Evolutionary conservation across 2,329 filamentous ascomycete species (phyloP).

Genomic region (Aspergillus sp.): DNA sequence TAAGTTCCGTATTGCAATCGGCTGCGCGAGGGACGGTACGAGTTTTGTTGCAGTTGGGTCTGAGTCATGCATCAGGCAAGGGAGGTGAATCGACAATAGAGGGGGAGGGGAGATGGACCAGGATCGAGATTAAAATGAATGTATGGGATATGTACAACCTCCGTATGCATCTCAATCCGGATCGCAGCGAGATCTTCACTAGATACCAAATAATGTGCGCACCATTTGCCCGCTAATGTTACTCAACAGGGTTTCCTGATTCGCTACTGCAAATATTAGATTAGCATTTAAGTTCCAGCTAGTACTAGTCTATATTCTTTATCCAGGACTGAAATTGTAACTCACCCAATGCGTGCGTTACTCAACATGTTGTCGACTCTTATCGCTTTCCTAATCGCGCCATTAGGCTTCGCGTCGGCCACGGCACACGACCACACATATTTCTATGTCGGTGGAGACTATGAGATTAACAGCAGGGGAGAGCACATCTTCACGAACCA

Average conservation of each 20-base stretch:
- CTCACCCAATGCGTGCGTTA: no score
- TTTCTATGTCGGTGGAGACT: conserved; percentile 24
- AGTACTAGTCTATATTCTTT: no score
- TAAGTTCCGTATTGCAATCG: conserved; percentile 23
- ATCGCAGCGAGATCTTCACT: background rate
- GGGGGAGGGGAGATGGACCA: conserved; percentile 42
- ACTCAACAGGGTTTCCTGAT: no score
- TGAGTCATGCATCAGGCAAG: conserved; percentile 60
- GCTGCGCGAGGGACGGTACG: conserved; percentile 23
- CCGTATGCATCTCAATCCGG: background rate
- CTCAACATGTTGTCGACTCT: background rate
- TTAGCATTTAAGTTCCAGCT: no score
- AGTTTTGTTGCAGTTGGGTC: conserved; percentile 45
- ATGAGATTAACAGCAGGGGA: conserved; percentile 9
- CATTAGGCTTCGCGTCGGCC: background rate
- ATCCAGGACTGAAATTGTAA: no score
- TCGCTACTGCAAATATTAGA: no score
- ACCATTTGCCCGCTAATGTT: background rate
- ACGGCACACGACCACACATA: conserved; percentile 10
- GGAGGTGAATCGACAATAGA: conserved; percentile 54
- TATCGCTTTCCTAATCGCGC: background rate
- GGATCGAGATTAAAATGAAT: background rate
- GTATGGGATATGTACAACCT: background rate
- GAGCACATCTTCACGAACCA: conserved; percentile 20
- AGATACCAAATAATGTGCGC: background rate